Percentiles rank a stretch among this genome's conserved stretches.
Evolutionary conservation across 352 stramenopile species (phyloP).

Genomic region (Pythium utonaiense): DNA sequence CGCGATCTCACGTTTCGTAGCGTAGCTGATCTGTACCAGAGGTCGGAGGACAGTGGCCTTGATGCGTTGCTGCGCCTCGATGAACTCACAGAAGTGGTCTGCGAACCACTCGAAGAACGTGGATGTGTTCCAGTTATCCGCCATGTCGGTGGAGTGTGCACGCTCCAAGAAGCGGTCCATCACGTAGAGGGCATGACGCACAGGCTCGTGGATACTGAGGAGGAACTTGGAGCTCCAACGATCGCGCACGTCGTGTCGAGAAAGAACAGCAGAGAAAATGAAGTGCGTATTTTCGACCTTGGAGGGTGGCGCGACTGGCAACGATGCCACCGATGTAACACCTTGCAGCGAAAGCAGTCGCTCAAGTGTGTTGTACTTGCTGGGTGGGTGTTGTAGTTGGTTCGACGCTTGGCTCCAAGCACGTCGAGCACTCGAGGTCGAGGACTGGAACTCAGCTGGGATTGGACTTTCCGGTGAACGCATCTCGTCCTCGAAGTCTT

Average conservation of each 20-base stretch:
- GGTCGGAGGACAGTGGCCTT: slow-evolving; percentile 62
- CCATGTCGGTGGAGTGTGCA: slow-evolving; percentile 28
- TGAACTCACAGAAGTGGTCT: slow-evolving; percentile 69
- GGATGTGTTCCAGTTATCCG: slow-evolving; percentile 18
- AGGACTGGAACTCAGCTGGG: background rate
- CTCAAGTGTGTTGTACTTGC: slow-evolving; percentile 30
- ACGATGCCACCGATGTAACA: slow-evolving; percentile 17
- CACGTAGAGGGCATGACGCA: slow-evolving; percentile 79
- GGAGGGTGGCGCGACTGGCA: slow-evolving; percentile 45
- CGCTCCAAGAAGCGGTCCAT: slow-evolving; percentile 80
- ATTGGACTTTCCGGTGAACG: background rate
- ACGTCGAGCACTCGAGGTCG: background rate
- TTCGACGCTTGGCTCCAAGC: slow-evolving; percentile 15
- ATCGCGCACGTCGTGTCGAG: slow-evolving; percentile 39
- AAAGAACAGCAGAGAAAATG: slow-evolving; percentile 72
- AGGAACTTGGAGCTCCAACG: slow-evolving; percentile 72
- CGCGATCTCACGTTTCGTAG: slow-evolving; percentile 54
- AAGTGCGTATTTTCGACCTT: slow-evolving; percentile 47
- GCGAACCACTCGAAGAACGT: slow-evolving; percentile 78
- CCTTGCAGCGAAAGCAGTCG: slow-evolving; percentile 26
- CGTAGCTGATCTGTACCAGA: slow-evolving; percentile 46
- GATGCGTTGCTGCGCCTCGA: slow-evolving; percentile 60
- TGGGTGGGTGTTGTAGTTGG: slow-evolving; percentile 11
- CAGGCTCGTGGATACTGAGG: slow-evolving; percentile 67
- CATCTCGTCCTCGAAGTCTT: slow-evolving; percentile 6